phyloP scores from a whole-genome alignment of 352 stramenopile species.

The Pythium myriotylum region DNA sequence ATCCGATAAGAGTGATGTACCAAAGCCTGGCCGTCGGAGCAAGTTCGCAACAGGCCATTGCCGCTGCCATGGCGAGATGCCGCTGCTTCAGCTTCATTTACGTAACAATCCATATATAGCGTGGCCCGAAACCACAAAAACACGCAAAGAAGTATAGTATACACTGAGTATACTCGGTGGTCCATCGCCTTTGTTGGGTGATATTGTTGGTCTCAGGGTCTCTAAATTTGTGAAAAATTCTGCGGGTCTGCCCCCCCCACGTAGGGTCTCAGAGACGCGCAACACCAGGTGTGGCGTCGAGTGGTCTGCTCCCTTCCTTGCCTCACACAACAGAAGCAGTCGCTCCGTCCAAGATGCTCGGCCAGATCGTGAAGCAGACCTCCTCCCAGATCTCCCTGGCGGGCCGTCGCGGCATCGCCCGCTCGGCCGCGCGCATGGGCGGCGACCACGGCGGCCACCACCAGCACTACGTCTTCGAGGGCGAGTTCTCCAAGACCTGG shows the following conservation, averaged over 20 bases:
- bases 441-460: constrained; percentile 75
- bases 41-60: too few relatives aligned
- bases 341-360: constrained; percentile 40
- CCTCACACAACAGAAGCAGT: constrained; percentile 18
- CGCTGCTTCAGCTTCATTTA: too few relatives aligned
- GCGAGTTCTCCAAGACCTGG: constrained; percentile 77
- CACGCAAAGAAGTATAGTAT: neutral
- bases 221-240: constrained; percentile 28
- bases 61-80: too few relatives aligned
- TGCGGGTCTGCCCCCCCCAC: constrained; percentile 19
- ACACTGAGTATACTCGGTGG: constrained; percentile 10
- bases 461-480: constrained; percentile 85
- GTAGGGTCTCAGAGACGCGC: constrained; percentile 27
- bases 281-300: constrained; percentile 8
- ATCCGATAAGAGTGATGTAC: too few relatives aligned
- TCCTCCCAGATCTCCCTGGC: constrained; percentile 58
- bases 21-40: too few relatives aligned
- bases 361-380: constrained; percentile 73
- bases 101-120: neutral
- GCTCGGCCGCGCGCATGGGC: constrained; percentile 74
- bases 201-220: neutral
- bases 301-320: constrained; percentile 16
- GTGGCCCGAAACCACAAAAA: neutral
- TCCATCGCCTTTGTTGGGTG: constrained; percentile 1
- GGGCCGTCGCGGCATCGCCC: constrained; percentile 69